Conservation (phyloP, 805 yeast species). For the Schizosaccharomyces cryophilus region DNA sequence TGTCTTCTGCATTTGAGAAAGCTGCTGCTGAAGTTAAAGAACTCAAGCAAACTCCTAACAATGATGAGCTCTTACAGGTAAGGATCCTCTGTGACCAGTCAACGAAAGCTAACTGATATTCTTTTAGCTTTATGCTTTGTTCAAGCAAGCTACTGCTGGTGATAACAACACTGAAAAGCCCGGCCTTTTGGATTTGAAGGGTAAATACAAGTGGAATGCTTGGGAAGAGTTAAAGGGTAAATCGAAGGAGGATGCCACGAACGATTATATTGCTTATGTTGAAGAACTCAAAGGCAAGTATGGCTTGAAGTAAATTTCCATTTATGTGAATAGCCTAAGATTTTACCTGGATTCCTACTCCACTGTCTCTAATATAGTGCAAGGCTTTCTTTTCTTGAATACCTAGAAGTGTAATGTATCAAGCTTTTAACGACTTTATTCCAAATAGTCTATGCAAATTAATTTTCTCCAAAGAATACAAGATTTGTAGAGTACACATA, state of each 20-base stretch:
- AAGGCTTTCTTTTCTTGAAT: no score
- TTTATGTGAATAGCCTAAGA: no score
- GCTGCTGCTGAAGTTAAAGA: slow-evolving; percentile 46
- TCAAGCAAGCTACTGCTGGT: slow-evolving; percentile 92
- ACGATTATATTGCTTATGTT: slow-evolving; percentile 24
- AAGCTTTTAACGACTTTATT: no score
- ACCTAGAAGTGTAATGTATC: no score
- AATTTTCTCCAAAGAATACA: no score
- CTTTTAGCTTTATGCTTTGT: slow-evolving; percentile 49
- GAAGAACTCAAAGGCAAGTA: slow-evolving; percentile 13
- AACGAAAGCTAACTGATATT: neutral
- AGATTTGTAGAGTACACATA: no score
- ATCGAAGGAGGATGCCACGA: slow-evolving; percentile 74
- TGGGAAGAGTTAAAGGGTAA: slow-evolving; percentile 78
- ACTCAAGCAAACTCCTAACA: slow-evolving; percentile 52
- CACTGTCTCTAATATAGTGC: no score
- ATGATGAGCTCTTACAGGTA: slow-evolving; percentile 55
- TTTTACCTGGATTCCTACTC: no score
- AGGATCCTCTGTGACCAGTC: neutral
- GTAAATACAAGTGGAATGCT: slow-evolving; percentile 92
- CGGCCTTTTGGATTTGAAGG: slow-evolving; percentile 76
- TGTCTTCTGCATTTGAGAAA: neutral
- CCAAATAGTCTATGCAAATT: no score
- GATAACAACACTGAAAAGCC: slow-evolving; percentile 78
- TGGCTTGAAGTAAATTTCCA: neutral